These are phyloP conservation scores for Solanum pinnatisectum DNA, from an alignment of 257 asterid species.

Conservation along the genomic window DNA sequence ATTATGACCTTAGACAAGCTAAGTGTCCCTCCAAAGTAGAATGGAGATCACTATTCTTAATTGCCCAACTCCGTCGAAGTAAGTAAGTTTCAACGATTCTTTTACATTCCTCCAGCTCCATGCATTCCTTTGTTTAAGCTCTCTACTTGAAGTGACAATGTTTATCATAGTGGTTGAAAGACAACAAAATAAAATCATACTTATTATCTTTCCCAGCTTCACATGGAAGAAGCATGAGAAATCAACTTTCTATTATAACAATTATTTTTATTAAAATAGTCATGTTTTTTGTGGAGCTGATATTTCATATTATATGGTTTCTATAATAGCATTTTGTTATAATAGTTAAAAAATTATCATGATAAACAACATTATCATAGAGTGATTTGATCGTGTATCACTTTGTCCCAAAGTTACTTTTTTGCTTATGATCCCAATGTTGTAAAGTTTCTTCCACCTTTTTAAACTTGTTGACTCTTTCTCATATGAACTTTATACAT, in stretches of 20 bases:
- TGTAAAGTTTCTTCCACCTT: not conserved
- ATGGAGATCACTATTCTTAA: not conserved
- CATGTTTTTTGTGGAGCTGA: not conserved
- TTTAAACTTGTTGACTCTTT: not conserved
- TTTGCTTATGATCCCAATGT: not conserved
- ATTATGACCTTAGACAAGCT: not conserved
- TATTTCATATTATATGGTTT: not conserved
- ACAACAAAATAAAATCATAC: too few relatives aligned
- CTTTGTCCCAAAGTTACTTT: not conserved
- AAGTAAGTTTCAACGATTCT: too few relatives aligned
- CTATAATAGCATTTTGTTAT: not conserved
- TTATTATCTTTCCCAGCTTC: too few relatives aligned
- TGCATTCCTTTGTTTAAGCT: too few relatives aligned
- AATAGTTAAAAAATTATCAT: not conserved
- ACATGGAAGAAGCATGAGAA: too few relatives aligned
- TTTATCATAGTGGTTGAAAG: too few relatives aligned
- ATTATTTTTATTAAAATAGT: not conserved
- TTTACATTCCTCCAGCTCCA: too few relatives aligned
- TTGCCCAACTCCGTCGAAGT: too few relatives aligned
- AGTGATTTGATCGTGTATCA: not conserved
- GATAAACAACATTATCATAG: not conserved
- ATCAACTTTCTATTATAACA: not conserved
- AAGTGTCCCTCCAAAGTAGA: not conserved
- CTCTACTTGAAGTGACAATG: too few relatives aligned
- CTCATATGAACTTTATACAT: not conserved